Percentiles rank a stretch among this genome's conserved stretches.
Evolutionary conservation across 164 flowering plant species (phyloP).

Genomic region (Saururus chinensis): DNA sequence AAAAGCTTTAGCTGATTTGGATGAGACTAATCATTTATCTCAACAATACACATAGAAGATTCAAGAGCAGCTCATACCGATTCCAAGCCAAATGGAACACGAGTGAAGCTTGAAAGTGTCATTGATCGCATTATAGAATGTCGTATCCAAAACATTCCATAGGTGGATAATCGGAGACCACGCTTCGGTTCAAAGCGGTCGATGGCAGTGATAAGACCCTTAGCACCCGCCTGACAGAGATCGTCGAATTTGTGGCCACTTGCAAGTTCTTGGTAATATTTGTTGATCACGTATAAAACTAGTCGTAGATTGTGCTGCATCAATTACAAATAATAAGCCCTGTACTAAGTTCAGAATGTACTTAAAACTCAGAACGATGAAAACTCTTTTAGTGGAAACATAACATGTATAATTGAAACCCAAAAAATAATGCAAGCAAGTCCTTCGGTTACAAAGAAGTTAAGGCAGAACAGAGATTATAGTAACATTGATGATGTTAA

Average conservation of each 20-base stretch:
- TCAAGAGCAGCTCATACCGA: constrained; percentile 38
- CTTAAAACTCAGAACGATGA: no score
- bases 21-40: not conserved
- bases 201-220: constrained; percentile 83
- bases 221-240: constrained; percentile 92
- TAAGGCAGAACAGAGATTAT: no score
- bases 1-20: not conserved
- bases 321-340: not conserved
- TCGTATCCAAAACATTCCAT: constrained; percentile 88
- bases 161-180: constrained; percentile 71
- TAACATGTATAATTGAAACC: no score
- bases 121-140: constrained; percentile 82
- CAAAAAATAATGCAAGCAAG: no score
- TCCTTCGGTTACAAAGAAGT: no score
- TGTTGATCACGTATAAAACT: constrained; percentile 77
- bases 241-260: constrained; percentile 69
- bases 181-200: constrained; percentile 90
- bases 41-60: not conserved
- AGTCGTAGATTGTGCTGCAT: constrained; percentile 98
- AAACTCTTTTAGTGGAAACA: no score
- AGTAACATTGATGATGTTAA: no score
- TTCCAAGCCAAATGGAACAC: constrained; percentile 86
- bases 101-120: constrained; percentile 75
- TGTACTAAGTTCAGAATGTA: constrained; percentile 1
- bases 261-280: constrained; percentile 75